phyloP scores from a whole-genome alignment of 768 basidiomycete species.

The Boletus eberwhitei region DNA sequence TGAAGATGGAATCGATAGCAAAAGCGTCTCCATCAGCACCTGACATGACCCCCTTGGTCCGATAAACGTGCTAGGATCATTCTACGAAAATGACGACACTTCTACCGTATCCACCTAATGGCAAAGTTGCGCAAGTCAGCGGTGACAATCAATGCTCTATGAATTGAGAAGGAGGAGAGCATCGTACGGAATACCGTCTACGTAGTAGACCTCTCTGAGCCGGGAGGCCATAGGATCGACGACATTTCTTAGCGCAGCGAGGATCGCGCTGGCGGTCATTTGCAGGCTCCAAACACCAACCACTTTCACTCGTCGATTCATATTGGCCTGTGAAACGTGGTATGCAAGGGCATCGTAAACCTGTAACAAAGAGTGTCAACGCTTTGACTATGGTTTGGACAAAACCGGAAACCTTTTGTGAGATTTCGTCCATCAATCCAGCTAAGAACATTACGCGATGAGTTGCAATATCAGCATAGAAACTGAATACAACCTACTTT shows the following conservation, averaged over 20 bases:
- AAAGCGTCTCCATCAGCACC: not conserved
- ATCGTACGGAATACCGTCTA: slow-evolving; percentile 33
- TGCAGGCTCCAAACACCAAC: slow-evolving; percentile 95
- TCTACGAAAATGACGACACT: not conserved
- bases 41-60: not conserved
- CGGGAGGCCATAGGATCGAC: slow-evolving; percentile 60
- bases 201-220: slow-evolving; percentile 28
- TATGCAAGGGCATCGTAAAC: slow-evolving; percentile 91
- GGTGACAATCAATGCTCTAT: slow-evolving; percentile 17
- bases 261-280: slow-evolving; percentile 84
- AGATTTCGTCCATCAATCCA: slow-evolving; percentile 88
- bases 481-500: slow-evolving; percentile 54
- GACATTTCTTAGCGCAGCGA: slow-evolving; percentile 71
- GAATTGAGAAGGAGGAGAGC: slow-evolving; percentile 21
- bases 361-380: slow-evolving; percentile 33
- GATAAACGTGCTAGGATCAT: not conserved
- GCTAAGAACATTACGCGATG: slow-evolving; percentile 44
- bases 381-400: not conserved
- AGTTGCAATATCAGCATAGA: not conserved
- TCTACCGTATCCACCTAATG: slow-evolving; percentile 9
- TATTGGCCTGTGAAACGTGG: slow-evolving; percentile 88
- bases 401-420: slow-evolving; percentile 58
- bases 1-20: not conserved
- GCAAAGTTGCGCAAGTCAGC: not conserved
- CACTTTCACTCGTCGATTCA: slow-evolving; percentile 84